A percentile compares a stretch with the other conserved stretches of the same genome.
Conservation (phyloP, 257 asterid genomes). For the Solanum clarkiae region DNA sequence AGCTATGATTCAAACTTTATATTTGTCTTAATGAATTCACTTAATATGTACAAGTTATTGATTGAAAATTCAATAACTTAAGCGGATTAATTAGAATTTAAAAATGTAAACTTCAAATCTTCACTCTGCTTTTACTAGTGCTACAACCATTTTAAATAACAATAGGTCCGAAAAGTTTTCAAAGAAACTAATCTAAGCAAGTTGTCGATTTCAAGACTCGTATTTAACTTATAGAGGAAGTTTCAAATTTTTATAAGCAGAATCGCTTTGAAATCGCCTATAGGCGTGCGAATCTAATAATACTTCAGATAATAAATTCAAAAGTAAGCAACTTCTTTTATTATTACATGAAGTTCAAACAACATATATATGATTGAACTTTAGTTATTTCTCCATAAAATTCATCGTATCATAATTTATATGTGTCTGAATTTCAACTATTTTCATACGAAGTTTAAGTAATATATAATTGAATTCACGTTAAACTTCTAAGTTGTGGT, state of each 20-base stretch:
- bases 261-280: no score
- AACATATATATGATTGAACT: neutral
- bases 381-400: neutral
- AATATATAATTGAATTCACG: no score
- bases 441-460: no score
- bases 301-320: no score
- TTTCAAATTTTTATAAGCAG: no score
- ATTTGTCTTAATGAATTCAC: neutral
- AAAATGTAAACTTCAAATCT: neutral
- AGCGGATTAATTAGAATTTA: rapidly evolving
- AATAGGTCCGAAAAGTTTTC: neutral
- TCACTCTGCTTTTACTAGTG: neutral
- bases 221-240: no score
- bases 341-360: neutral
- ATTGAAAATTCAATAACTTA: neutral
- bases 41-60: neutral
- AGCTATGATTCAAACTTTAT: neutral
- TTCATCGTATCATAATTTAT: neutral
- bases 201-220: no score
- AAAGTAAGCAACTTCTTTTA: neutral
- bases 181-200: no score
- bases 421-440: neutral
- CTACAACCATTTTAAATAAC: neutral
- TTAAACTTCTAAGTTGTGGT: neutral
- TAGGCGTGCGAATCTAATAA: no score